Evolutionary conservation across 1,284 basidiomycete species (phyloP), one percentile per base, ranked within the genome.

Genomic region (Malassezia restricta): DNA sequence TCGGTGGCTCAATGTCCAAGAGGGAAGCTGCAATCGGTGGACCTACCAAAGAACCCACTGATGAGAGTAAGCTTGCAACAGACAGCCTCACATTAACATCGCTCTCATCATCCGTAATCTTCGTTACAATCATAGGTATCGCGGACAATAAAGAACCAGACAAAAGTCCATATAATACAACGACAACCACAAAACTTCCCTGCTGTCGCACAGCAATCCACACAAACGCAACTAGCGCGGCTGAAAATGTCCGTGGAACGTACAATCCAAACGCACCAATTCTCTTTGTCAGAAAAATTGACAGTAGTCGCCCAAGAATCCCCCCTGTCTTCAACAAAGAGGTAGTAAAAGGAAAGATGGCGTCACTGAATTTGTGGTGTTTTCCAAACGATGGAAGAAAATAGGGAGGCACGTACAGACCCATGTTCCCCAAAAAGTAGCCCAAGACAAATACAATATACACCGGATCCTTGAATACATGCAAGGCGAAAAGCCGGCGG

Each of bases 261-360:
- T 75, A 60, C 30, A 67, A 65, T 62, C 75, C 74, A 54, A 74
- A 60, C n/a, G 61, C 59, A 1, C 75, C 75, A 6, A 61, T 56
- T 8, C 59, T 56, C 45, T 74, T 73, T 0, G 74, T 74, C 1
- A 73, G 37, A 6, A 71, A 47, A 38, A 72, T 73, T 9, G 74
- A 62, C 5, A 64, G 29, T 20, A 74, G 64, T 37, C 75, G 73
- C n/a, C 74, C 73, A 15, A 74, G 54, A 5, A 59, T 56, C 1
- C 55, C 59, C 17, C 58, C 51, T 28, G 63, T 63, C 41, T 68
- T 68, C 38, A 65, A 45, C 40, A 68, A 61, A 6, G 43, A 44
- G 3, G 43, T 44, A 17, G 43, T 33, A 14, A 15, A 44, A 11
- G 43, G 43, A 15, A 32, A 44, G 11, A 44, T 35, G 17, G 43